A percentile compares a stretch with the other conserved stretches of the same genome.
These are phyloP conservation scores for Xylaria arbuscula DNA, from an alignment of 2,329 filamentous ascomycete species.

Conservation along the genomic window DNA sequence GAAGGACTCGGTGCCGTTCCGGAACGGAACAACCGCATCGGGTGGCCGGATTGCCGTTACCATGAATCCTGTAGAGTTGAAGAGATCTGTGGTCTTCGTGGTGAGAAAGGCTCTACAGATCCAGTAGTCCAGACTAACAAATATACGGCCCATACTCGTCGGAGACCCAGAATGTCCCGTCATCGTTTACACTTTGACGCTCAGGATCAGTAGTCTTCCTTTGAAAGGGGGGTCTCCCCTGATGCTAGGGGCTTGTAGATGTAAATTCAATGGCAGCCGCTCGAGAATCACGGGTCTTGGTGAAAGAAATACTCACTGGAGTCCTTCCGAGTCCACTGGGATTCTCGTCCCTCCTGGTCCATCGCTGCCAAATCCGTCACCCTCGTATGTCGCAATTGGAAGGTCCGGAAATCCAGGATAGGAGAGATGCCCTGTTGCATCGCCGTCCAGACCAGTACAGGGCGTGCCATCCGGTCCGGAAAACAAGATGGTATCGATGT, in stretches of 20 bases:
- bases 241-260: neutral
- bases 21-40: conserved; percentile 70
- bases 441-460: conserved; percentile 72
- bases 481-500: conserved; percentile 73
- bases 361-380: conserved; percentile 73
- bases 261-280: neutral
- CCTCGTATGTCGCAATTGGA: conserved; percentile 71
- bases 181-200: conserved; percentile 57
- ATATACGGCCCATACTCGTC: conserved; percentile 79
- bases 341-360: conserved; percentile 70
- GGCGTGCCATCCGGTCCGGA: conserved; percentile 71
- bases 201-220: neutral
- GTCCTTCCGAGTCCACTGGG: conserved; percentile 73
- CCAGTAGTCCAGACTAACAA: conserved; percentile 58
- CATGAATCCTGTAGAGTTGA: conserved; percentile 68
- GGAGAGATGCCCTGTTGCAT: conserved; percentile 62
- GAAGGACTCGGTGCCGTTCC: conserved; percentile 72
- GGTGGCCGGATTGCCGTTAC: conserved; percentile 72
- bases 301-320: conserved; percentile 54
- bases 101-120: conserved; percentile 18
- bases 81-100: conserved; percentile 51
- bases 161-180: conserved; percentile 74
- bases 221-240: neutral
- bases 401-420: conserved; percentile 70
- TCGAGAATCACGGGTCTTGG: neutral